Evolutionary conservation across 75 land plant species (phyloP).

Genomic region (Chamaecyparis obtusa): DNA sequence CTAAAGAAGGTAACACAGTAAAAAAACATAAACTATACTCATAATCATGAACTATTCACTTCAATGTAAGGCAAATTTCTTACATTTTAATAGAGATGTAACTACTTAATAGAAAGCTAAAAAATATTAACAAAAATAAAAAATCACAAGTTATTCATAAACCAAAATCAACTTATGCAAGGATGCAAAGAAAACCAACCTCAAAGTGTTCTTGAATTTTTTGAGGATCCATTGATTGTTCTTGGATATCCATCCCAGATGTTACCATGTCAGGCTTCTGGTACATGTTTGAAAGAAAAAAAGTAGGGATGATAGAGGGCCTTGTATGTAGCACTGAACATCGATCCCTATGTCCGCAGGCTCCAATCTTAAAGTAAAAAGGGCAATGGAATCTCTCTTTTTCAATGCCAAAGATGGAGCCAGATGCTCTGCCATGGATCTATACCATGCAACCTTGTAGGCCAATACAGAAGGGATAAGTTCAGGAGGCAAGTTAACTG

Average conservation of each 20-base stretch:
- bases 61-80: not conserved
- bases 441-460: not conserved
- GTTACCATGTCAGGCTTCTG: constrained; percentile 38
- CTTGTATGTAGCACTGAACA: constrained; percentile 29
- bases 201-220: constrained; percentile 40
- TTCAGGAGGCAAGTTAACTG: too few species aligned
- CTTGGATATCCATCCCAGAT: constrained; percentile 34
- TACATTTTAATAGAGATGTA: not conserved
- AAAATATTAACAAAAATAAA: not conserved
- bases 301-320: constrained; percentile 34
- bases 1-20: not conserved
- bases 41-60: not conserved
- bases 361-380: constrained; percentile 41
- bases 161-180: not conserved
- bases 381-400: constrained; percentile 40
- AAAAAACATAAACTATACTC: not conserved
- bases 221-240: constrained; percentile 32
- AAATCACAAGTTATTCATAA: not conserved
- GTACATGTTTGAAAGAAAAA: constrained; percentile 42
- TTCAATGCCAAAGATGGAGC: constrained; percentile 47
- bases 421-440: constrained; percentile 35
- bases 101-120: not conserved
- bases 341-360: constrained; percentile 35
- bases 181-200: constrained; percentile 7
- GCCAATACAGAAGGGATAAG: not conserved